Percentiles rank a stretch among this genome's conserved stretches.
Evolutionary conservation across 2,329 filamentous ascomycete species (phyloP).

Genomic region (Ceratocystis alfenasii): DNA sequence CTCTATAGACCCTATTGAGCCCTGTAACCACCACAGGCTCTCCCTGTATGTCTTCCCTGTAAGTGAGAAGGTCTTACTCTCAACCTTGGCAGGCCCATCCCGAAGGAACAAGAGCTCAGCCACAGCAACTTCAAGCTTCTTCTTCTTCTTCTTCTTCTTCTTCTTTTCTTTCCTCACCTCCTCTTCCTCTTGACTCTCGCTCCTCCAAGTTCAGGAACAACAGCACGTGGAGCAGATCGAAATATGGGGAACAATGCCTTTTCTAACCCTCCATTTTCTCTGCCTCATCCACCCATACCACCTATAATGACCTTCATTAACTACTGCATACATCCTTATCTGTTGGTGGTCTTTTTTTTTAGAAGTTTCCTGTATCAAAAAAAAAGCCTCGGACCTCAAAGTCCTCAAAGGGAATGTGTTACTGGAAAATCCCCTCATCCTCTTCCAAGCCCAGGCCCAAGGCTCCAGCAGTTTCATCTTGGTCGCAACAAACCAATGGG

Average conservation of each 20-base stretch:
- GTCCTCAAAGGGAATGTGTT: not conserved
- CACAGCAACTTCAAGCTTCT: not conserved
- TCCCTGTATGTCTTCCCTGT: not conserved
- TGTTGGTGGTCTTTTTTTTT: not conserved
- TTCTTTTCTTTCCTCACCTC: not conserved
- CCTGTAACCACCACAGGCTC: not conserved
- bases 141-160: not conserved
- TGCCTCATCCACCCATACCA: not conserved
- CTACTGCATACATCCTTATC: too few relatives aligned
- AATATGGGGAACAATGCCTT: not conserved
- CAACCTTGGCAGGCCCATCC: not conserved
- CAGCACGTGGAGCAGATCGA: not conserved
- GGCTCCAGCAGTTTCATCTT: conserved; percentile 8
- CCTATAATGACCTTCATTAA: not conserved
- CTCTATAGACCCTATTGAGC: not conserved
- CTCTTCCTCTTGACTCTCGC: not conserved
- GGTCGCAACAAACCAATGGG: conserved; percentile 2
- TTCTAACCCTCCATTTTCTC: not conserved
- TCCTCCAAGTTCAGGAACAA: not conserved
- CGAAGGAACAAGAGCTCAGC: conserved; percentile 1
- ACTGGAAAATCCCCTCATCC: not conserved
- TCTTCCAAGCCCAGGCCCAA: not conserved
- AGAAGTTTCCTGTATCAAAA: not conserved
- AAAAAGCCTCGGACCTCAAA: not conserved
- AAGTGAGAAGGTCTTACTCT: not conserved